Evolutionary conservation across 306 rosid species (phyloP), one percentile per base, ranked within the genome.

Genomic region (Luffa acutangula): DNA sequence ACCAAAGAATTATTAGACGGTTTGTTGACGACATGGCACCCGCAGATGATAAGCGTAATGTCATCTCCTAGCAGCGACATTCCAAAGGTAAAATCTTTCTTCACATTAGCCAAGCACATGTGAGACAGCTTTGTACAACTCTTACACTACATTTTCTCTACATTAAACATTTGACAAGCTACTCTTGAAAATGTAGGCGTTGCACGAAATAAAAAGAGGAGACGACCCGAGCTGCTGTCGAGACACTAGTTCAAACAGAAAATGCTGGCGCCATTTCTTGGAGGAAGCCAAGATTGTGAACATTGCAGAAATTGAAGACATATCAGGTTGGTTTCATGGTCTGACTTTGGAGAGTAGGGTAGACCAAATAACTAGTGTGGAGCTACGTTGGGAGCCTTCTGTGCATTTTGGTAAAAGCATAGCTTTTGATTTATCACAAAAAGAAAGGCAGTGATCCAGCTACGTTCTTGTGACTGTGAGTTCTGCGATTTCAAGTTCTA

Each of bases 261-360:
- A 80, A 85, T 89, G 93, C 80, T 87, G 96, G 92, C 82, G 86
- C 58, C 93, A 91, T 84, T 87, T 78, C 62, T 73, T 91, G 86
- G 80, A 79, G 85, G 84, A 82, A 20, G 41, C 77, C 59, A 60
- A 87, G 85, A 21, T 63, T 78, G 78, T 84, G 83, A 80, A 83
- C 80, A 25, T 72, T 41, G 43, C 12, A 54, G 78, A 34, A 51
- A 6, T 6, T 33, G 78, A 12, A 74, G 62, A 1, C 17, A 7
- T 12, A 15, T 15, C 60, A 33, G 8, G 14, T 31, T 33, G 45
- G 78, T 31, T 31, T 33, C 12, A 13, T 31, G 20, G 5, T 51
- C 7, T 31, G 54, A 43, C 20, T 36, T 36, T 1, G 4, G 3
- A 1, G 34, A 4, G 5, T n/a, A 21, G 10, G 34, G 4, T 43